A percentile compares a stretch with the other conserved stretches of the same genome.
Evolutionary conservation across 495 filamentous ascomycete genomes (phyloP).

Genomic region (Hypoxylon cercidicola): DNA sequence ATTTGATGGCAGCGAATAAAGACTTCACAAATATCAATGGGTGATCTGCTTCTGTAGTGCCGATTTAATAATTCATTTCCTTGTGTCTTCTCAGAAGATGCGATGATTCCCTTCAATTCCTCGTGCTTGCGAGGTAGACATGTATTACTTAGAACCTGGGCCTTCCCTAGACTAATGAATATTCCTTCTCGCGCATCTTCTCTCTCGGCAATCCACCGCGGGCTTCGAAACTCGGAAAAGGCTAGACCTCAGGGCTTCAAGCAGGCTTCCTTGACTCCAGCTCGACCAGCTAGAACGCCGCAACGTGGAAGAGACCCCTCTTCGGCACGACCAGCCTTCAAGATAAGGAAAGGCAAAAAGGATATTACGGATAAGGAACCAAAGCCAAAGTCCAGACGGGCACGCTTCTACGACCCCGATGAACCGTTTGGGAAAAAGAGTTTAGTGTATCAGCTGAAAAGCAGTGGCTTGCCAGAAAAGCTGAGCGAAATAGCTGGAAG

Average conservation of each 20-base stretch:
- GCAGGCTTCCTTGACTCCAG: constrained; percentile 18
- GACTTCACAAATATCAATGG: background rate
- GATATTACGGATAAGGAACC: constrained; percentile 50
- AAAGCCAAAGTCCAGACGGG: constrained; percentile 48
- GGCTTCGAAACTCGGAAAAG: constrained; percentile 44
- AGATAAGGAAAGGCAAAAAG: constrained; percentile 59
- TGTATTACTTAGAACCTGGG: constrained; percentile 27
- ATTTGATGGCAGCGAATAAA: background rate
- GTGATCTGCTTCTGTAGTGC: background rate
- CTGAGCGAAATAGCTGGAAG: background rate
- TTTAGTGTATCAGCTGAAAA: constrained; percentile 55
- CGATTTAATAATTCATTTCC: background rate
- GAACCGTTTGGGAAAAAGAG: constrained; percentile 57
- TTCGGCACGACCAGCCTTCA: constrained; percentile 41
- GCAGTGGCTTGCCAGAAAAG: constrained; percentile 38
- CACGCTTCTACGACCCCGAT: constrained; percentile 56
- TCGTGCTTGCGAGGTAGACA: constrained; percentile 41
- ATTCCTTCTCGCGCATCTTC: constrained; percentile 38
- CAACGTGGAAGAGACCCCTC: constrained; percentile 4
- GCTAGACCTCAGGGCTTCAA: constrained; percentile 40
- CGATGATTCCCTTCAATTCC: constrained; percentile 42
- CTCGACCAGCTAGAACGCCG: constrained; percentile 13
- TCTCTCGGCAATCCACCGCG: constrained; percentile 47
- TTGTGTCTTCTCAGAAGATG: constrained; percentile 19
- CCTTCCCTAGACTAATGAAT: constrained; percentile 7